Base-by-base conservation (phyloP, 1,139 yeast genomes). In the Suhomyces choctaworum region DNA sequence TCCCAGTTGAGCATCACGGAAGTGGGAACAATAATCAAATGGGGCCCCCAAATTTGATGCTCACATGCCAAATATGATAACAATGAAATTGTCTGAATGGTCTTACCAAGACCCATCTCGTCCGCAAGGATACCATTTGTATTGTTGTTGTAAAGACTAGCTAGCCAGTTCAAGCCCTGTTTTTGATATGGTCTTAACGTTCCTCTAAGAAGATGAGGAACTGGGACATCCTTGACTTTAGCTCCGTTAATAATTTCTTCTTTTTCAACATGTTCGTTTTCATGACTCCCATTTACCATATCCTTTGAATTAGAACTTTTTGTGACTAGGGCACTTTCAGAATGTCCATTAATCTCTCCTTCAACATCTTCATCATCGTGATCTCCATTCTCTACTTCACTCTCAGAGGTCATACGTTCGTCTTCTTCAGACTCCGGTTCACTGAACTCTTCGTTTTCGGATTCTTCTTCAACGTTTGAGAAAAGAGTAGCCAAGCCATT, bases 1-100 rank as follows among this genome's bases (percentile, higher is more conserved):
- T 94, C 99, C 99, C 99, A 94, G 57, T 94, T 94, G 38, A 94
- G 78, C 82, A 94, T 82, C n/a, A 94, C 99, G 13, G 97, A 88
- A 0, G 99, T 94, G 2, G 99, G 99, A 4, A 94, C 99, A 42
- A 94, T 80, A 60, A 94, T 90, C 37, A 94, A 67, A 66, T 94
- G 99, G 0, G 98, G 98, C 0, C 98, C 98, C 99, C 99, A 92
- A 20, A 85, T 76, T 40, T 87, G 87, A 53, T 89, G 90, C 49
- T 85, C 96, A 49, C 96, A 87, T 0, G 99, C 98, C 36, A 94
- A 68, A 57, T 90, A 90, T 0, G 95, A 73, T 21, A 94, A 64
- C 29, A 94, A 64, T 0, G 97, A 78, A 37, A 94, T 94, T 0
- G 99, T 92, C 59, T 94, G 99, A 42, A 94, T 92, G 0, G 99